Evolutionary conservation across 306 rosid genomes (phyloP).

Genomic region (Casuarina glauca): DNA sequence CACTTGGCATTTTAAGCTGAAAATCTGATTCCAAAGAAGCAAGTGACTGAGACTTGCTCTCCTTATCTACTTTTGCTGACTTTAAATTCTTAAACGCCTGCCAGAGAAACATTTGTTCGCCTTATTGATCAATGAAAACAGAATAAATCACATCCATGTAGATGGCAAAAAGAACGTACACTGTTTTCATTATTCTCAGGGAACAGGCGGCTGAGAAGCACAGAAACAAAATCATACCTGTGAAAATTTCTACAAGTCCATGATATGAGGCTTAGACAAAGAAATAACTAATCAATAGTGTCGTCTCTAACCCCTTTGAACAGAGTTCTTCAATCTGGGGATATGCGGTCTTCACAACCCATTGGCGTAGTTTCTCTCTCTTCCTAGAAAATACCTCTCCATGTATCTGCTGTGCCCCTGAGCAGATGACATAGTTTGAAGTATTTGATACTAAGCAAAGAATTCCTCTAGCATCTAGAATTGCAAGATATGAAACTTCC

Average conservation of each 20-base stretch:
- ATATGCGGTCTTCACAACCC: slow-evolving; percentile 49
- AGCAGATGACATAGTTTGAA: slow-evolving; percentile 19
- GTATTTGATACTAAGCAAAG: neutral
- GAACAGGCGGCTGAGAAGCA: slow-evolving; percentile 70
- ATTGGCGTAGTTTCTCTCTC: slow-evolving; percentile 66
- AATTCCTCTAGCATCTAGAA: neutral
- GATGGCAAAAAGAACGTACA: slow-evolving; percentile 45
- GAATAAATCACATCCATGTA: slow-evolving; percentile 17
- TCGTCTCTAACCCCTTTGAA: slow-evolving; percentile 61
- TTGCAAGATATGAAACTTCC: neutral
- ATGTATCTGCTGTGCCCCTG: slow-evolving; percentile 39
- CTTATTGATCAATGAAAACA: slow-evolving; percentile 17
- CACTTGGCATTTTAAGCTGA: slow-evolving; percentile 39
- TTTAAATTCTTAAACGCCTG: slow-evolving; percentile 37
- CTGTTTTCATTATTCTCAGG: slow-evolving; percentile 41
- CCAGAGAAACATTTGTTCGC: slow-evolving; percentile 22
- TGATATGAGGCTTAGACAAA: slow-evolving; percentile 22
- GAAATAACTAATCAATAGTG: slow-evolving; percentile 19
- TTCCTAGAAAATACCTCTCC: slow-evolving; percentile 56
- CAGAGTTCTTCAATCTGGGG: slow-evolving; percentile 44
- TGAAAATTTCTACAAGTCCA: slow-evolving; percentile 32
- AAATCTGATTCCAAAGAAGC: slow-evolving; percentile 38
- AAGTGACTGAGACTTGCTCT: slow-evolving; percentile 35
- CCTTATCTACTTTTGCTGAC: slow-evolving; percentile 26
- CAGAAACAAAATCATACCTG: slow-evolving; percentile 60